Evolutionary conservation across 1,284 basidiomycete genomes (phyloP).

Genomic region (Malassezia dermatis): DNA sequence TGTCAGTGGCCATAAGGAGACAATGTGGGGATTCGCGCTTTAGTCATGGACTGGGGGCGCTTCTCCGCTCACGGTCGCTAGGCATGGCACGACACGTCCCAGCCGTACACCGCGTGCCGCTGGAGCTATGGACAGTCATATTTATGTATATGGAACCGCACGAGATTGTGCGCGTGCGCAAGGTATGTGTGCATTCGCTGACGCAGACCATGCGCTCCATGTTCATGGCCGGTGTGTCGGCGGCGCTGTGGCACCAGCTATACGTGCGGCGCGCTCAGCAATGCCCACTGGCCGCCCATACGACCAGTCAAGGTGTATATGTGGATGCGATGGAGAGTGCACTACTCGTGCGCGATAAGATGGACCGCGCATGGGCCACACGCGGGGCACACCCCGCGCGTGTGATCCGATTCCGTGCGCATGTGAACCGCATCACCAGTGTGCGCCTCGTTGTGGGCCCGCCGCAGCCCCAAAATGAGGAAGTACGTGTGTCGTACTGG

Average conservation of each 20-base stretch:
- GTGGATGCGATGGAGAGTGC: constrained; percentile 2
- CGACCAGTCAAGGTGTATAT: not conserved
- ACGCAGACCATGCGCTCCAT: constrained; percentile 6
- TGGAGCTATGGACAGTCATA: constrained; percentile 13
- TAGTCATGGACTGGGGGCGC: not conserved
- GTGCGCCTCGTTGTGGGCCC: constrained; percentile 14
- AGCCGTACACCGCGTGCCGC: constrained; percentile 4
- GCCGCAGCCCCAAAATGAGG: too few species aligned
- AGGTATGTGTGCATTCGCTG: not conserved
- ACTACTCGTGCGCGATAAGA: constrained; percentile 2
- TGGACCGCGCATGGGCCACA: constrained; percentile 5
- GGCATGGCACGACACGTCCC: not conserved
- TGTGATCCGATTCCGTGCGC: constrained; percentile 16
- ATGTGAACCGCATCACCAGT: constrained; percentile 23
- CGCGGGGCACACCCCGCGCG: constrained; percentile 4
- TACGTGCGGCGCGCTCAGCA: not conserved
- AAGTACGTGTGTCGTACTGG: not conserved
- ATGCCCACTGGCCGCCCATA: not conserved
- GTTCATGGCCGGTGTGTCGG: constrained; percentile 8
- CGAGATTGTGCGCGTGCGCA: constrained; percentile 4
- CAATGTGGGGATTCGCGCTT: not conserved
- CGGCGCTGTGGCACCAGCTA: constrained; percentile 8
- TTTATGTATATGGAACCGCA: constrained; percentile 2
- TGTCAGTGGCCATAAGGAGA: not conserved
- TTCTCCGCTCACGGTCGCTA: not conserved